phyloP scores from a whole-genome alignment of 306 rosid genomes.

The Quercus agrifolia region DNA sequence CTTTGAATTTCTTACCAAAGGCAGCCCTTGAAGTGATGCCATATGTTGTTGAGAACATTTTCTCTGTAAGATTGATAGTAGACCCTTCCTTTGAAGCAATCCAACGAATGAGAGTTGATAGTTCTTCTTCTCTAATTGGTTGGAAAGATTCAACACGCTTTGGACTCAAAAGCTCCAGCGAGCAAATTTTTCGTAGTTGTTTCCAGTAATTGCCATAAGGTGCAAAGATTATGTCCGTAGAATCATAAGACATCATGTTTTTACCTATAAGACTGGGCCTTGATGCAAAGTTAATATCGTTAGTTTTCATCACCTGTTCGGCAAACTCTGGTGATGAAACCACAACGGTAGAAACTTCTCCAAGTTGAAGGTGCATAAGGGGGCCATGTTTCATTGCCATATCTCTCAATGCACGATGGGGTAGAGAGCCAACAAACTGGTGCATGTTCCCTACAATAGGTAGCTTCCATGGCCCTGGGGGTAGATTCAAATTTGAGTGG shows the following conservation, averaged over 20 bases:
- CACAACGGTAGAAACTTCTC: constrained; percentile 24
- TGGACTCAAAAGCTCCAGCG: constrained; percentile 18
- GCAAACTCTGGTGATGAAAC: constrained; percentile 41
- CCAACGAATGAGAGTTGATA: background rate
- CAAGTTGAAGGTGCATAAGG: constrained; percentile 43
- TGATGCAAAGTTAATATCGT: constrained; percentile 31
- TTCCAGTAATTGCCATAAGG: constrained; percentile 37
- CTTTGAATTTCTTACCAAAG: constrained; percentile 25
- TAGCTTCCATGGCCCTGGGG: constrained; percentile 34
- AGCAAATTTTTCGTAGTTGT: constrained; percentile 22
- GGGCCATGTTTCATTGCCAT: constrained; percentile 34
- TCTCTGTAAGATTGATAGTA: constrained; percentile 21
- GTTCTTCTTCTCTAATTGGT: constrained; percentile 28
- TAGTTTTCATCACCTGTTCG: constrained; percentile 34
- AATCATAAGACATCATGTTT: background rate
- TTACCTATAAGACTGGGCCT: constrained; percentile 8
- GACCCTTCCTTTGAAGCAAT: constrained; percentile 17
- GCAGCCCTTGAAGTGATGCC: constrained; percentile 26
- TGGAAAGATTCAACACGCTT: constrained; percentile 19
- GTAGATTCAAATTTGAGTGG: constrained; percentile 15
- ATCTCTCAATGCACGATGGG: constrained; percentile 29
- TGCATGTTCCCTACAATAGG: constrained; percentile 33
- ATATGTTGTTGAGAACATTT: constrained; percentile 8
- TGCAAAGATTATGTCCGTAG: background rate
- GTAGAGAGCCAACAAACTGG: constrained; percentile 9